Percentiles rank a stretch among this genome's conserved stretches.
These are phyloP conservation scores for Ogataea pini DNA, from an alignment of 805 yeast species.

Conservation along the genomic window DNA sequence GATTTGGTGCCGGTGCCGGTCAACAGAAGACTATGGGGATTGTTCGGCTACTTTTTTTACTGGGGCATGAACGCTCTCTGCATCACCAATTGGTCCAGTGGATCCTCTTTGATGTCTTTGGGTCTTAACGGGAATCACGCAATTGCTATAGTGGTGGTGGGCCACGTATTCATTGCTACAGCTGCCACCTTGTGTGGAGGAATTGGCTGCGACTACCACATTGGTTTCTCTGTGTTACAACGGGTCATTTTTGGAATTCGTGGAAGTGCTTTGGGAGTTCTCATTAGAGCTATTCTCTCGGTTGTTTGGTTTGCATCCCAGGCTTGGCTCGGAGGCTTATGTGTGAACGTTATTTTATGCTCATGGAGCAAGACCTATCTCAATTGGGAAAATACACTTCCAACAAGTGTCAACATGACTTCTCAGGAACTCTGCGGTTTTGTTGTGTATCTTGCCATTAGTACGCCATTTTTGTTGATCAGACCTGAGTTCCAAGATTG, in stretches of 20 bases:
- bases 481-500: slow-evolving; percentile 41
- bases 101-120: slow-evolving; percentile 42
- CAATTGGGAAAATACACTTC: slow-evolving; percentile 42
- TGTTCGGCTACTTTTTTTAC: slow-evolving; percentile 17
- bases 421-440: slow-evolving; percentile 45
- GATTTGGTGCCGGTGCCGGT: slow-evolving; percentile 42
- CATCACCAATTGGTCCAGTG: slow-evolving; percentile 35
- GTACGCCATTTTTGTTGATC: slow-evolving; percentile 41
- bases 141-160: slow-evolving; percentile 47
- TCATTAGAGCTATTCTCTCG: slow-evolving; percentile 45
- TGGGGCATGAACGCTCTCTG: slow-evolving; percentile 36
- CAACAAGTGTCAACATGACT: slow-evolving; percentile 40
- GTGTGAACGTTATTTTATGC: slow-evolving; percentile 40
- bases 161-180: slow-evolving; percentile 44
- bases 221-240: slow-evolving; percentile 48
- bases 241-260: slow-evolving; percentile 48
- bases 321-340: slow-evolving; percentile 48
- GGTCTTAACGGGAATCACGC: slow-evolving; percentile 49
- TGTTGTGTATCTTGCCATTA: slow-evolving; percentile 45
- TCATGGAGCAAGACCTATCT: slow-evolving; percentile 41
- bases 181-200: slow-evolving; percentile 48
- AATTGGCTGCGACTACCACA: slow-evolving; percentile 51
- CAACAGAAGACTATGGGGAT: slow-evolving; percentile 40
- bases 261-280: slow-evolving; percentile 46
- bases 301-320: slow-evolving; percentile 50